These are phyloP conservation scores for Citrus cavaleriei DNA, from an alignment of 345 rosid genomes.

Conservation along the genomic window DNA sequence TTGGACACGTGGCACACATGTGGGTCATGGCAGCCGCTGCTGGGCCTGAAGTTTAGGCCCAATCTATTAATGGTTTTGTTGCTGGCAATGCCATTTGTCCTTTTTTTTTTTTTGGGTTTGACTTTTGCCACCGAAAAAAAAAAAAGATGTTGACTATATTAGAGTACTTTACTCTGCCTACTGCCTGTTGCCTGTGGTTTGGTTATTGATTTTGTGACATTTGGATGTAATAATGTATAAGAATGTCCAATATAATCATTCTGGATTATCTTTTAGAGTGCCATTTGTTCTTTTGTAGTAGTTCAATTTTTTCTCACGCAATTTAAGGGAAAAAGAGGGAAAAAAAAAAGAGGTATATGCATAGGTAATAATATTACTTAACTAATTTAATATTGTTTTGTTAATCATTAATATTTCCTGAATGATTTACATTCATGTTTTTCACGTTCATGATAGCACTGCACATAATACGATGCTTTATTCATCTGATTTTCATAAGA, in stretches of 20 bases:
- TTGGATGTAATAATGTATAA: neutral
- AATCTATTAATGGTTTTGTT: neutral
- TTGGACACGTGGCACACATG: neutral
- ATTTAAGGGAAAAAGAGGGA: no score
- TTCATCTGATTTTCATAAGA: neutral
- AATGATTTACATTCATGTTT: neutral
- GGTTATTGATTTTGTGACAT: neutral
- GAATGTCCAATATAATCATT: neutral
- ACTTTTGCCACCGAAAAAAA: neutral
- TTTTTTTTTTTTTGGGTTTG: neutral
- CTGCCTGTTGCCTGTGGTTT: no score
- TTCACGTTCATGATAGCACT: neutral
- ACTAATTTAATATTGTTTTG: neutral
- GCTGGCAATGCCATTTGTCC: neutral
- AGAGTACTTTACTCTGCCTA: neutral
- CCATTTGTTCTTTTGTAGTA: no score
- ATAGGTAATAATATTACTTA: neutral
- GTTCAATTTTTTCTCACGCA: no score
- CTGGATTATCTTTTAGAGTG: neutral
- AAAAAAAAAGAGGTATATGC: neutral
- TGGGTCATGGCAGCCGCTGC: neutral
- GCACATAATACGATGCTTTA: neutral
- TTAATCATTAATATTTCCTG: neutral
- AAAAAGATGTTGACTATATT: neutral
- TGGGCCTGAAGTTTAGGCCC: neutral